phyloP scores from a whole-genome alignment of 192 early-diverging fungal species.

The Phycomyces nitens region DNA sequence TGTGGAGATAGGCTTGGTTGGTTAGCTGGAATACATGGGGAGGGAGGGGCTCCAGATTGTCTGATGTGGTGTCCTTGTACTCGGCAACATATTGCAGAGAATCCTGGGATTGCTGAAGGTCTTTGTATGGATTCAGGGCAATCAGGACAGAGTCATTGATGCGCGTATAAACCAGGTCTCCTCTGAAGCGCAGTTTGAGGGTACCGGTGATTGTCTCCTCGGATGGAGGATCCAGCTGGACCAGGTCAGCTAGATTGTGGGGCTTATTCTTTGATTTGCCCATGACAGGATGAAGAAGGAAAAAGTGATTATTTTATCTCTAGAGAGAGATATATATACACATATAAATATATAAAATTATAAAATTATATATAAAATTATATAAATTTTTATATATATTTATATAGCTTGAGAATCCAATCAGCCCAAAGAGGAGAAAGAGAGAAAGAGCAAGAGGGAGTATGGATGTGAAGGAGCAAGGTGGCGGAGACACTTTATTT shows the following conservation, averaged over 20 bases:
- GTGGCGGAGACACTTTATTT: background rate
- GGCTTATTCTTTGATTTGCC: slow-evolving; percentile 9
- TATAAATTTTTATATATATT: background rate
- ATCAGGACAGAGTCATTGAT: slow-evolving; percentile 59
- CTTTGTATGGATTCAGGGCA: slow-evolving; percentile 57
- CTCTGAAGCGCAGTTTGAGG: slow-evolving; percentile 51
- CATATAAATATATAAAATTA: background rate
- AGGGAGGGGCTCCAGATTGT: slow-evolving; percentile 41
- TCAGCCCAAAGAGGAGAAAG: background rate
- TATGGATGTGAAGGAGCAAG: background rate
- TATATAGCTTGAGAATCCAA: background rate
- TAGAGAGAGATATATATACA: background rate
- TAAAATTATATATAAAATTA: background rate
- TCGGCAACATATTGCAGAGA: slow-evolving; percentile 67
- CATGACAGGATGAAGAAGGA: background rate
- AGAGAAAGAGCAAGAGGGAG: background rate
- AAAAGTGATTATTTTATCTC: background rate
- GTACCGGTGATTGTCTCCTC: slow-evolving; percentile 42
- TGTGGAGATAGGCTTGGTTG: slow-evolving; percentile 74
- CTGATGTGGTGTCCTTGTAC: slow-evolving; percentile 54
- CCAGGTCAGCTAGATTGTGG: slow-evolving; percentile 25
- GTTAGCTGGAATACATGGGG: slow-evolving; percentile 78
- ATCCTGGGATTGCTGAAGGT: slow-evolving; percentile 46
- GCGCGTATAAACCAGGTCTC: slow-evolving; percentile 48
- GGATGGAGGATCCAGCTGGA: slow-evolving; percentile 17